These are phyloP conservation scores for Colletotrichum coccodes DNA, from an alignment of 2,329 filamentous ascomycete genomes.

Conservation along the genomic window DNA sequence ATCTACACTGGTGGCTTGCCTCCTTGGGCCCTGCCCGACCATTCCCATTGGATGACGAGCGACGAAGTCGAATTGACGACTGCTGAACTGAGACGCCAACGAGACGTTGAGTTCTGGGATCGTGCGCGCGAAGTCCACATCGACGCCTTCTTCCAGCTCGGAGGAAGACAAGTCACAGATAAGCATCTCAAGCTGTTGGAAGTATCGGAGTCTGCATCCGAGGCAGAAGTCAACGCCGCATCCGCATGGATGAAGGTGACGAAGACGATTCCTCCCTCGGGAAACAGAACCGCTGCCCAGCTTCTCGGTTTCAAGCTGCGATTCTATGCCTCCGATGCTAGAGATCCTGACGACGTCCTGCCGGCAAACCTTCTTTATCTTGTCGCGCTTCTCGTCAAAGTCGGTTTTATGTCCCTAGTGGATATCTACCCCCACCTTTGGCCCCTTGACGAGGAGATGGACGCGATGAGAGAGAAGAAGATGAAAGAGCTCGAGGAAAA, in stretches of 20 bases:
- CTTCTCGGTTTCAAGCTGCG: slow-evolving; percentile 96
- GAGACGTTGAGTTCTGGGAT: slow-evolving; percentile 85
- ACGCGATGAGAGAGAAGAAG: slow-evolving; percentile 74
- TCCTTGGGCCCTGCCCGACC: slow-evolving; percentile 83
- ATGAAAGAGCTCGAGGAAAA: slow-evolving; percentile 82
- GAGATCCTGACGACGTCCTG: slow-evolving; percentile 79
- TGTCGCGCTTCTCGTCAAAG: slow-evolving; percentile 92
- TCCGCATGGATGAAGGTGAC: slow-evolving; percentile 84
- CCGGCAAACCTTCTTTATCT: slow-evolving; percentile 95
- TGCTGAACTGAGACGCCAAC: slow-evolving; percentile 64
- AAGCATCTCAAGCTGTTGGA: slow-evolving; percentile 61
- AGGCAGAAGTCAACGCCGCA: slow-evolving; percentile 65
- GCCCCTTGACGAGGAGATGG: slow-evolving; percentile 86
- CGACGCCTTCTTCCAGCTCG: slow-evolving; percentile 89
- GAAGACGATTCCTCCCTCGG: slow-evolving; percentile 82
- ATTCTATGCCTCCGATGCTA: slow-evolving; percentile 87
- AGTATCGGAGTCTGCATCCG: slow-evolving; percentile 51
- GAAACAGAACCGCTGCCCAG: slow-evolving; percentile 93
- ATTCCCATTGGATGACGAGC: slow-evolving; percentile 68
- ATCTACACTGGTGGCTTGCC: slow-evolving; percentile 76
- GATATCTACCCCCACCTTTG: slow-evolving; percentile 95
- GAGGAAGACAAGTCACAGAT: slow-evolving; percentile 74
- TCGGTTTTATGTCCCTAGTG: slow-evolving; percentile 92
- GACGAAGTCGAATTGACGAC: slow-evolving; percentile 76
- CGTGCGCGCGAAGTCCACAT: slow-evolving; percentile 80